These are phyloP conservation scores for Metahyphopichia silvanorum DNA, from an alignment of 805 yeast genomes.

Conservation along the genomic window DNA sequence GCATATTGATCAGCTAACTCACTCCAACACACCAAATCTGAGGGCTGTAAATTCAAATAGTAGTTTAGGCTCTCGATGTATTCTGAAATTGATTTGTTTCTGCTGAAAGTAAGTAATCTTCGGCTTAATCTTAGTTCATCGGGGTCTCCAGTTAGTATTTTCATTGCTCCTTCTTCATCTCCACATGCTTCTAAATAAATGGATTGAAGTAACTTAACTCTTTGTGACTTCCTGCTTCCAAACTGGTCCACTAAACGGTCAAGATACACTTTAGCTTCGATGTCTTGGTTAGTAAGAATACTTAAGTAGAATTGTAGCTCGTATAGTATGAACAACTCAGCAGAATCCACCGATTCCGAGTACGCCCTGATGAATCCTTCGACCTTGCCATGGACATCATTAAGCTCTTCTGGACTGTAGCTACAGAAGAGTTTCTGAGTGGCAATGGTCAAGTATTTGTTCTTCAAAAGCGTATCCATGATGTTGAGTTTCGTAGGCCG, in stretches of 20 bases:
- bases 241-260: constrained; percentile 68
- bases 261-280: constrained; percentile 65
- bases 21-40: constrained; percentile 76
- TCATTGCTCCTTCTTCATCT: constrained; percentile 25
- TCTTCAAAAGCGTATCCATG: constrained; percentile 23
- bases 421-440: constrained; percentile 48
- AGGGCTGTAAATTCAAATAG: constrained; percentile 61
- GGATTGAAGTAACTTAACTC: constrained; percentile 54
- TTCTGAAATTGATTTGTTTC: constrained; percentile 17
- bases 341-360: constrained; percentile 35
- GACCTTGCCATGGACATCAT: constrained; percentile 39
- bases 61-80: constrained; percentile 55
- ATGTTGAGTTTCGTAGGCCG: too few species aligned
- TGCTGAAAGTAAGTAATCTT: constrained; percentile 32
- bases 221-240: constrained; percentile 46
- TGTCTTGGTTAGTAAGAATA: constrained; percentile 58
- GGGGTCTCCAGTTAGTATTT: constrained; percentile 22
- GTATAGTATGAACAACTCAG: constrained; percentile 51
- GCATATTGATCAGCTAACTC: constrained; percentile 70
- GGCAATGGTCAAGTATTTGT: constrained; percentile 49
- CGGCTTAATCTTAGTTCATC: constrained; percentile 37
- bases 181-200: constrained; percentile 56
- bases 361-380: constrained; percentile 26
- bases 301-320: constrained; percentile 72
- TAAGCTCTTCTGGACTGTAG: constrained; percentile 44